Evolutionary conservation across 495 filamentous ascomycete species (phyloP).

Genomic region (Pyrenula aspistea): DNA sequence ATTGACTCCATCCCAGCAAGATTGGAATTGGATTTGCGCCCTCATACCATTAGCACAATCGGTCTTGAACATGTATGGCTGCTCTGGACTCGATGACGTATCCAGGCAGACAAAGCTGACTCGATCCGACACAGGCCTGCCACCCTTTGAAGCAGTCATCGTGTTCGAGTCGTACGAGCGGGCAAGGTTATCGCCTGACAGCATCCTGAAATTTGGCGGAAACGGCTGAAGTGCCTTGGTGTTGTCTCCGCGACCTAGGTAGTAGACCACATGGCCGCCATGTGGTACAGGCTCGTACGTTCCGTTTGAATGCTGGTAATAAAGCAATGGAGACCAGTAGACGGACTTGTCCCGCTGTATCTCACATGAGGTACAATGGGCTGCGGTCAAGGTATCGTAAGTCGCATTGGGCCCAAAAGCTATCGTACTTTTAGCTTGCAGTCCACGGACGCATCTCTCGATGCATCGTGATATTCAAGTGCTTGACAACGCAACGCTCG

Average conservation of each 20-base stretch:
- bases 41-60: slow-evolving; percentile 19
- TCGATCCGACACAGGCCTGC: slow-evolving; percentile 21
- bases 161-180: slow-evolving; percentile 21
- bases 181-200: slow-evolving; percentile 24
- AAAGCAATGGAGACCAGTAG: slow-evolving; percentile 57
- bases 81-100: slow-evolving; percentile 4
- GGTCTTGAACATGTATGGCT: slow-evolving; percentile 11
- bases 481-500: too few species aligned
- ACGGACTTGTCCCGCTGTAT: slow-evolving; percentile 53
- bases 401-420: slow-evolving; percentile 33
- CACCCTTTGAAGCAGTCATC: slow-evolving; percentile 12
- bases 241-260: slow-evolving; percentile 28
- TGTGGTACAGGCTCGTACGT: slow-evolving; percentile 27
- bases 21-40: slow-evolving; percentile 30
- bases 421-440: slow-evolving; percentile 3
- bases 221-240: slow-evolving; percentile 20
- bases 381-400: slow-evolving; percentile 36
- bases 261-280: slow-evolving; percentile 26
- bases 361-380: slow-evolving; percentile 51
- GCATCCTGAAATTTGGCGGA: slow-evolving; percentile 29
- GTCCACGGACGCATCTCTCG: background rate
- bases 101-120: slow-evolving; percentile 23
- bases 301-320: slow-evolving; percentile 43
- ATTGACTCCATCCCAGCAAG: slow-evolving; percentile 20
- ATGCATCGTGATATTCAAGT: too few species aligned